Base-by-base conservation (phyloP, 2,329 filamentous ascomycete species). In the Leptographium lundbergii region DNA sequence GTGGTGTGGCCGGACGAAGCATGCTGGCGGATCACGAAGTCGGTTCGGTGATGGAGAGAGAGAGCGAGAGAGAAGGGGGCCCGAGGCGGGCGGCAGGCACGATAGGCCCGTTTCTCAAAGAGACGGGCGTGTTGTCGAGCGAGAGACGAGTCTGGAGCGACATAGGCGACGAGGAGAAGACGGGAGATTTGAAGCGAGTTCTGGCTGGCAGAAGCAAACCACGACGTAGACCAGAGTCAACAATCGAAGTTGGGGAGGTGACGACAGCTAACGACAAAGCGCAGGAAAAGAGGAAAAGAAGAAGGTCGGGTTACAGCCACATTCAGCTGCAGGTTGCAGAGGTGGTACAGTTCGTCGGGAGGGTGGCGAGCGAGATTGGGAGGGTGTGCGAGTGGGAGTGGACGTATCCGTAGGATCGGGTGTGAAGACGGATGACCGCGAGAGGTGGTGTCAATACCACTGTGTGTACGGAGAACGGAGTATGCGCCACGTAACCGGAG, bases 1-100 rank as follows among this genome's bases (percentile, higher is more conserved):
- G 77, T 65, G 94, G 92, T 61, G 94, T 97, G 62, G 94, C 92
- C 63, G 94, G 91, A 69, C 91, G 89, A 71, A 97, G 78, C 84
- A 95, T 89, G 75, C 75, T 84, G 76, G 27, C 58, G 59, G 57
- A 17, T 54, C 17, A 17, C n/a, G 36, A 52, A 27, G 53, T 24
- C 22, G 34, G 22, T 13, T 5, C n/a, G 34, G 34, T 4, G 36
- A 14, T 24, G 36, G 9, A 6, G 22, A 53, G 48, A 45, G 42
- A 52, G 13, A 45, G 47, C n/a, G 29, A 25, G n/a, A 22, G 42
- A n/a, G 22, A 48, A 7, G 24, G 51, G 13, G 7, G 52, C 56
- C 56, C 56, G 32, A 11, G 9, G n/a, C 22, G 56, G 36, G 36
- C 14, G 56, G 56, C 51, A 34, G 48, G 56, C 56, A 52, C 59